phyloP scores from a whole-genome alignment of 352 stramenopile species.

The Phytophthora sojae region DNA sequence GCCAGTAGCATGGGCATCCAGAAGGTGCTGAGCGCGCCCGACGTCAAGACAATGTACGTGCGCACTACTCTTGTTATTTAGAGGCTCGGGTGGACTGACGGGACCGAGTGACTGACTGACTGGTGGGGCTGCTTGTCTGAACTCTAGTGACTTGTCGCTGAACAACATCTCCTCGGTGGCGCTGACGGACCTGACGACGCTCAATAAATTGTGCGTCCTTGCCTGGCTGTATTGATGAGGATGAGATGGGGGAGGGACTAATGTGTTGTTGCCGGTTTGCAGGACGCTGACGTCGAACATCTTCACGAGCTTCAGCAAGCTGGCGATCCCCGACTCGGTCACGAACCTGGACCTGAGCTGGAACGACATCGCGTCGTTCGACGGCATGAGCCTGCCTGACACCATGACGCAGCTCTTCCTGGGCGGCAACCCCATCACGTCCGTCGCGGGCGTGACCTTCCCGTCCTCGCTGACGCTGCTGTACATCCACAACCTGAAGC shows the following conservation, averaged over 20 bases:
- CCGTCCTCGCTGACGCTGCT: constrained; percentile 61
- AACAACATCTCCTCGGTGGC: constrained; percentile 59
- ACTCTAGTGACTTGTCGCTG: constrained; percentile 48
- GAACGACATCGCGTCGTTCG: constrained; percentile 69
- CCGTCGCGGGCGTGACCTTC: constrained; percentile 57
- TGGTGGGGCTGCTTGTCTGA: constrained; percentile 13
- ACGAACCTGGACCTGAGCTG: constrained; percentile 69
- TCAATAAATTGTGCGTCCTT: constrained; percentile 53
- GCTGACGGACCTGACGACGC: constrained; percentile 32
- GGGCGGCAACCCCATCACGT: constrained; percentile 72
- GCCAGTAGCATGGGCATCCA: constrained; percentile 56
- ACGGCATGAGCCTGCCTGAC: constrained; percentile 60
- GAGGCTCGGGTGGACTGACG: too few species aligned
- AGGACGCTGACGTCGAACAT: constrained; percentile 64
- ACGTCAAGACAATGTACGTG: constrained; percentile 56
- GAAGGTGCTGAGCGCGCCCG: constrained; percentile 53
- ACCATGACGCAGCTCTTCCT: constrained; percentile 65
- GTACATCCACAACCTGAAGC: constrained; percentile 72
- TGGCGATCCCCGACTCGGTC: constrained; percentile 50
- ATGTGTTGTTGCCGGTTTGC: background rate
- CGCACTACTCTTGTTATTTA: too few species aligned
- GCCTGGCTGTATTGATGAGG: too few species aligned
- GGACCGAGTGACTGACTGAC: background rate
- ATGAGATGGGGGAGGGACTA: background rate
- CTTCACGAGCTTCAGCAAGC: constrained; percentile 52